A percentile compares a stretch with the other conserved stretches of the same genome.
phyloP scores from a whole-genome alignment of 139 green algal species.

The Trebouxia sp. region DNA sequence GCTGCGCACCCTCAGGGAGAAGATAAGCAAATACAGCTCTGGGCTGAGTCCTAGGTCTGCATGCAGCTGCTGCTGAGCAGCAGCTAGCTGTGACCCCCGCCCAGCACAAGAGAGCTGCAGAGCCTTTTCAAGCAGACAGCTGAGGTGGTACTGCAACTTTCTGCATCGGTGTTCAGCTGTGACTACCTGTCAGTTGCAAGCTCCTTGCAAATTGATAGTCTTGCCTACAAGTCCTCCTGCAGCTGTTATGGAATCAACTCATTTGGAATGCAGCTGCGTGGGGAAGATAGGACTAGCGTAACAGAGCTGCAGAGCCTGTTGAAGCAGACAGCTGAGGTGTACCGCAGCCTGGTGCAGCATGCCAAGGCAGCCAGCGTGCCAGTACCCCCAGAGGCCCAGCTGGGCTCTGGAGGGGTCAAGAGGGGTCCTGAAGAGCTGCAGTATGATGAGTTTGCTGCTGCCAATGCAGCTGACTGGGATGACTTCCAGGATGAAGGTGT shows the following conservation, averaged over 20 bases:
- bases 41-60: too few relatives aligned
- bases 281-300: slow-evolving; percentile 15
- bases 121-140: too few relatives aligned
- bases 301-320: slow-evolving; percentile 36
- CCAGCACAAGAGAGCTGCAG: too few relatives aligned
- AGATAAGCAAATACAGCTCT: too few relatives aligned
- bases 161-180: too few relatives aligned
- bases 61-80: too few relatives aligned
- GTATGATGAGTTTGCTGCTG: slow-evolving; percentile 38
- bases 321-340: slow-evolving; percentile 27
- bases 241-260: neutral
- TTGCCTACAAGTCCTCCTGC: neutral
- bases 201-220: too few relatives aligned
- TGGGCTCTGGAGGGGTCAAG: neutral
- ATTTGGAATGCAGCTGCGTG: slow-evolving; percentile 24
- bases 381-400: slow-evolving; percentile 29
- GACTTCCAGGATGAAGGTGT: slow-evolving; percentile 43
- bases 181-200: too few relatives aligned
- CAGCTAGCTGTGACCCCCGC: too few relatives aligned
- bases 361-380: slow-evolving; percentile 27
- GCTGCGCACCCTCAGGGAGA: too few relatives aligned
- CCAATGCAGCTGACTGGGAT: slow-evolving; percentile 37
- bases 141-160: too few relatives aligned
- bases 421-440: neutral
- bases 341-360: slow-evolving; percentile 15